A percentile compares a stretch with the other conserved stretches of the same genome.
phyloP scores from a whole-genome alignment of 352 stramenopile species.

The Blastocystis sp. region DNA sequence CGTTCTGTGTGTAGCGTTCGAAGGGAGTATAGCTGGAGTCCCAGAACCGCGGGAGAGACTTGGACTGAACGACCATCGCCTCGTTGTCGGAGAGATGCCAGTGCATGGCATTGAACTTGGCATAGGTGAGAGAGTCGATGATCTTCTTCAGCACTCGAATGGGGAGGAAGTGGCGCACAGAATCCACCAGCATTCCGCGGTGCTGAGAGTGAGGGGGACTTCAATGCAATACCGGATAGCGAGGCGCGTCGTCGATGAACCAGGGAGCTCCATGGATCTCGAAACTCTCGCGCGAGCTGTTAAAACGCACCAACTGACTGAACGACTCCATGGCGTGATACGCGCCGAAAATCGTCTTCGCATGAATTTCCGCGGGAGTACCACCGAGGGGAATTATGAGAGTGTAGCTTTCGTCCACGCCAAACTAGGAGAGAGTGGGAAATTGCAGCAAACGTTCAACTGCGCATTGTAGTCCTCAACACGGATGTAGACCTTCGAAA shows the following conservation, averaged over 20 bases:
- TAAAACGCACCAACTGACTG: conserved; percentile 67
- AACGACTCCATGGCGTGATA: conserved; percentile 69
- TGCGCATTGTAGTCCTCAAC: conserved; percentile 6
- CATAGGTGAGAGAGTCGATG: conserved; percentile 64
- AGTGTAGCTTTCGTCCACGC: conserved; percentile 64
- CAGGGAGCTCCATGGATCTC: conserved; percentile 49
- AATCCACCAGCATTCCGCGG: conserved; percentile 73
- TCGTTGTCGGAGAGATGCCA: conserved; percentile 66
- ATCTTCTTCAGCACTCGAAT: conserved; percentile 63
- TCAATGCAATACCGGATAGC: conserved; percentile 62
- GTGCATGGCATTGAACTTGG: conserved; percentile 68
- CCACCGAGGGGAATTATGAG: conserved; percentile 53
- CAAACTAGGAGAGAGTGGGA: conserved; percentile 45
- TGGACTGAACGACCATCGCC: conserved; percentile 5
- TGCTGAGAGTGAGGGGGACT: conserved; percentile 48
- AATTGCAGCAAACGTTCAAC: not conserved
- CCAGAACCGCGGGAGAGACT: conserved; percentile 65
- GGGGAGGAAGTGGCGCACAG: conserved; percentile 70
- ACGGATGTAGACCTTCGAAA: not conserved
- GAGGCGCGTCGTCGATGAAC: conserved; percentile 65
- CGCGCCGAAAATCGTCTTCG: conserved; percentile 67
- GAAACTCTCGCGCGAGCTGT: conserved; percentile 63
- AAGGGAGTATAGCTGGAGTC: conserved; percentile 56
- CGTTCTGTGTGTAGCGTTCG: conserved; percentile 66
- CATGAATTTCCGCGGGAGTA: conserved; percentile 57